Evolutionary conservation across 2,329 filamentous ascomycete genomes (phyloP), one percentile per base, ranked within the genome.

Genomic region (Mycosphaerella sp.): DNA sequence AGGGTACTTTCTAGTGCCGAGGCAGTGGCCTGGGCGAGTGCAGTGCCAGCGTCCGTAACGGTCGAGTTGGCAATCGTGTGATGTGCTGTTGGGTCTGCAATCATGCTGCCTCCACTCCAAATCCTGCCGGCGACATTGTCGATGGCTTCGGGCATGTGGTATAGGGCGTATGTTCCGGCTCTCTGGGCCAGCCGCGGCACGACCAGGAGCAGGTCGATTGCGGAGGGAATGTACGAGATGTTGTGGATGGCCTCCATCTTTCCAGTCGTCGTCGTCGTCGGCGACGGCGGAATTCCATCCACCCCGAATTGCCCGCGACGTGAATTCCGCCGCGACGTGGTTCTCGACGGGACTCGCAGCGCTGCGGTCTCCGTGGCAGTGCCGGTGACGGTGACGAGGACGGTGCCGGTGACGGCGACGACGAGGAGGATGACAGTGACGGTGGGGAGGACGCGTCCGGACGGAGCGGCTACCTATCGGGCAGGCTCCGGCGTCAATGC

Each of bases 141-240:
- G 45, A 84, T 70, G 48, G 78, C 74, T 59, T 86, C 82, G 10
- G 79, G 74, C 30, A 79, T 69, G 32, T 78, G 72, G 50, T 82
- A 75, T 42, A 66, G 59, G 13, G 71, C 71, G 59, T 85, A 79
- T n/a, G 79, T 80, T 44, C 84, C 81, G 34, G 85, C 75, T 66
- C 80, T 84, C 68, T 79, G 82, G 28, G 87, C 77, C 64, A 89
- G 81, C 52, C 86, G 78, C 44, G 86, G 86, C 3, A 86, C 79
- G 14, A 80, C 84, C 68, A 81, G 75, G 57, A 87, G 76, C 42
- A 90, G 71, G 62, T 88, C 84, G 66, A 80, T 81, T 14, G 86
- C 70, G 9, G 82, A 82, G 2, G 85, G 84, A 10, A 59, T 55
- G 41, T 56, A 44, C 10, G 57, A 58, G 6, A 50, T 43, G 41